These are phyloP conservation scores for Perkinsus olseni DNA, from an alignment of 169 alveolate species.

Conservation along the genomic window DNA sequence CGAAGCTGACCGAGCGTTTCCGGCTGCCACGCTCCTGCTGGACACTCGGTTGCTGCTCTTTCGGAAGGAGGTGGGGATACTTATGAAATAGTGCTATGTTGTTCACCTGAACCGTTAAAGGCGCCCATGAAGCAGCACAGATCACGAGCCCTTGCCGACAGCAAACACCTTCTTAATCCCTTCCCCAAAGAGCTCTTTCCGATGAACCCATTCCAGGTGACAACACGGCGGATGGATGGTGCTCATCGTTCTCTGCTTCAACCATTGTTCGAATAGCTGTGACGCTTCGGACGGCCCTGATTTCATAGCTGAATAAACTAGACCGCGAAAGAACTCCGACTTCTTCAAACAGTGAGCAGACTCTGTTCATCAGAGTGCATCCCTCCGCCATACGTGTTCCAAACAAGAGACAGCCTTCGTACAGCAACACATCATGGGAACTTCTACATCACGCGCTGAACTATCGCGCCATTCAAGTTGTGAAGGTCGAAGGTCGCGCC, in stretches of 20 bases:
- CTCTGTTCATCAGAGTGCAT: too few relatives aligned
- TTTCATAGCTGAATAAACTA: neutral
- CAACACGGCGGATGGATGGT: neutral
- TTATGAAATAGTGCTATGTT: neutral
- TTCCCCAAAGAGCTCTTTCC: neutral
- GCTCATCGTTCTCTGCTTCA: neutral
- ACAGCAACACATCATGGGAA: too few relatives aligned
- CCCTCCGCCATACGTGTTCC: too few relatives aligned
- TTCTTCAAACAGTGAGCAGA: too few relatives aligned
- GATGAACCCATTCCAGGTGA: neutral
- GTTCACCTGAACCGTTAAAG: neutral
- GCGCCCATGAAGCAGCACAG: neutral
- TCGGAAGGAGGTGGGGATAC: neutral
- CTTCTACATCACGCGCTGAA: too few relatives aligned
- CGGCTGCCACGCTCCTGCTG: neutral
- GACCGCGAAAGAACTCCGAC: neutral
- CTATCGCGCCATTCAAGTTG: too few relatives aligned
- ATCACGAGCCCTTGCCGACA: neutral
- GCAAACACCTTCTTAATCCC: neutral
- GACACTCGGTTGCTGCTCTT: neutral
- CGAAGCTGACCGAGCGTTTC: neutral
- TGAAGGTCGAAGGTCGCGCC: too few relatives aligned
- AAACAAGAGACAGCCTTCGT: too few relatives aligned
- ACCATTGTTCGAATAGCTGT: neutral
- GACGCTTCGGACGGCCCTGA: neutral